Base-by-base conservation (phyloP, 2,329 filamentous ascomycete species). In the Xylaria multiplex region DNA sequence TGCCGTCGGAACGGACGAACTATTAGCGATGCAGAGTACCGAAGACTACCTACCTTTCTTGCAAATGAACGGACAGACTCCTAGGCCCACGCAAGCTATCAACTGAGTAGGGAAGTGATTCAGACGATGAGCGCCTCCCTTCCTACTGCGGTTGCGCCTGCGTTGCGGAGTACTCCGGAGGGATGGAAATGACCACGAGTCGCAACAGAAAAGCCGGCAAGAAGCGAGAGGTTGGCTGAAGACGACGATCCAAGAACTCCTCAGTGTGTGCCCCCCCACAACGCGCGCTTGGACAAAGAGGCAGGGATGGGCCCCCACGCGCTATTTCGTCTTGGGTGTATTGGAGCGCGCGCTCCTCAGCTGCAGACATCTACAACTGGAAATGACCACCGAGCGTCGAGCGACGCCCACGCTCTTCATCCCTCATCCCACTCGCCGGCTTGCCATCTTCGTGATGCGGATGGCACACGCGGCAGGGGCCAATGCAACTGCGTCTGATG, bases 321-420 rank as follows among this genome's bases (percentile, higher is more conserved):
- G 67, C 64, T 52, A 66, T 69, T 67, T 69, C 67, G 64, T 59
- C 42, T 59, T 32, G 24, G 64, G 64, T 62, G 57, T 66, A 61
- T 66, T 66, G 62, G 61, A 65, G 65, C 55, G 58, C 49, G 59
- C 64, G 46, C 56, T 48, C 49, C 62, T 65, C 56, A 62, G 55
- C 65, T 69, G 62, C 62, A 61, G 22, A 54, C 32, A 60, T 53
- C 63, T 69, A 57, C 57, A 68, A 68, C 62, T 61, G 65, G 67
- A 61, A 69, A 68, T 68, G 37, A 64, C 40, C 55, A 69, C 67
- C 68, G 67, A 70, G 62, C 54, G 45, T 68, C 63, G 69, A 72
- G 50, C 50, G 60, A 67, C 64, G 59, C 62, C 57, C 64, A 57
- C 66, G 54, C 66, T 63, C 45, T 32, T 13, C 59, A 59, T 27